phyloP scores from a whole-genome alignment of 2,329 filamentous ascomycete species.

The Leptographium lundbergii region DNA sequence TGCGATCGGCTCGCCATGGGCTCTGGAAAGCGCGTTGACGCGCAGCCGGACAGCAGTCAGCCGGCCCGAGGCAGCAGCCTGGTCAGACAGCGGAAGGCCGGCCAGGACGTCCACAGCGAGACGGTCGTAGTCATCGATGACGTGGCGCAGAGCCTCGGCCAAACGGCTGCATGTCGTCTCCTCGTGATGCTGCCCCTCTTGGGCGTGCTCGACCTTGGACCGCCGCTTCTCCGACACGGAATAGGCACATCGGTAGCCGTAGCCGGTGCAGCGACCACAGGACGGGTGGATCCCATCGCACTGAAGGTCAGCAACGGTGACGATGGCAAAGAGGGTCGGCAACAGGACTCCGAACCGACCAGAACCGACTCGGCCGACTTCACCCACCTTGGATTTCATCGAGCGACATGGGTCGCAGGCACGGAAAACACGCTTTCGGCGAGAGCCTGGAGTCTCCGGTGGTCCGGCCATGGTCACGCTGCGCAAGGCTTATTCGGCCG shows the following conservation, averaged over 20 bases:
- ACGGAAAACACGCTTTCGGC: slow-evolving; percentile 14
- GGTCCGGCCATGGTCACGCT: background rate
- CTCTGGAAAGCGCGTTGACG: background rate
- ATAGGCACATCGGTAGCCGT: slow-evolving; percentile 14
- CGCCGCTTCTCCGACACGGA: slow-evolving; percentile 3
- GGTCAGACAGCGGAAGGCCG: background rate
- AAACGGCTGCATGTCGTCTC: background rate
- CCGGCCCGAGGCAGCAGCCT: background rate
- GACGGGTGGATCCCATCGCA: slow-evolving; percentile 13
- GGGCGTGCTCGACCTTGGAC: background rate
- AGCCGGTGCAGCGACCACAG: slow-evolving; percentile 15
- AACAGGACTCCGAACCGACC: background rate
- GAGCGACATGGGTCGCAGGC: slow-evolving; percentile 15
- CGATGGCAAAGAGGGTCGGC: too few species aligned
- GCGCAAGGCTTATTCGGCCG: background rate
- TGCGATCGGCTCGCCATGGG: too few species aligned
- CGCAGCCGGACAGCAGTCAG: background rate
- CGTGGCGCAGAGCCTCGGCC: background rate
- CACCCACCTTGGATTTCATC: slow-evolving; percentile 16
- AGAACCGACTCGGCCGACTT: background rate
- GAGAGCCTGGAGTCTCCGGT: background rate
- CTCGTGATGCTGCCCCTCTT: background rate
- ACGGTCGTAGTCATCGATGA: slow-evolving; percentile 2
- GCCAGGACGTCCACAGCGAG: background rate
- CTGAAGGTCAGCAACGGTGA: background rate